Conservation (phyloP, 345 rosid genomes). For the Euphorbia tirucalli region DNA sequence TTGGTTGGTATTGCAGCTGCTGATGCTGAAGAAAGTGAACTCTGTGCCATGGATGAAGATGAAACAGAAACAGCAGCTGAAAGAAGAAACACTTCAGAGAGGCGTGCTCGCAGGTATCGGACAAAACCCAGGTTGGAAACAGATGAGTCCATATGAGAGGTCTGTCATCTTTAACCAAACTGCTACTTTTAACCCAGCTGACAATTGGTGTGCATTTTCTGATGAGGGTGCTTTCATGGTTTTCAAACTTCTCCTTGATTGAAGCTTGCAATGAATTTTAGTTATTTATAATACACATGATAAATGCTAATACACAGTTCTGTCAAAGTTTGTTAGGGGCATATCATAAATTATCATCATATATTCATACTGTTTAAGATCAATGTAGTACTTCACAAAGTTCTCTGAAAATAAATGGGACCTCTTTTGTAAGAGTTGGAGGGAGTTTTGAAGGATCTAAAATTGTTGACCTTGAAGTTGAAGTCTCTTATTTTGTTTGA, state of each 20-base stretch:
- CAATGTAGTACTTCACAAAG: no score
- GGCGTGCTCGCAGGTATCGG: constrained; percentile 58
- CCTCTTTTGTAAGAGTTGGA: no score
- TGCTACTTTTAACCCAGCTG: not conserved
- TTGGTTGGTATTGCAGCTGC: constrained; percentile 13
- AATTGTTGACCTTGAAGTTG: no score
- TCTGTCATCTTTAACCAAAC: not conserved
- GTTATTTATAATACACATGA: not conserved
- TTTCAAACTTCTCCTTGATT: not conserved
- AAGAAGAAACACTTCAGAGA: constrained; percentile 21
- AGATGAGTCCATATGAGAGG: constrained; percentile 28
- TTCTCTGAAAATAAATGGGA: no score
- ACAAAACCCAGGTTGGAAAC: constrained; percentile 36
- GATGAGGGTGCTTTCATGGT: not conserved
- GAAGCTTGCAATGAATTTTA: not conserved
- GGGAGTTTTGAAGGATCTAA: no score
- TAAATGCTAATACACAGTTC: not conserved
- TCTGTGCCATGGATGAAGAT: constrained; percentile 22
- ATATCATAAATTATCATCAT: no score
- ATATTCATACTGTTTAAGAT: no score
- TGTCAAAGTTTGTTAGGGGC: not conserved
- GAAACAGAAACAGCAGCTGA: constrained; percentile 19
- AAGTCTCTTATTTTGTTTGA: no score
- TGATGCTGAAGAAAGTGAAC: constrained; percentile 4
- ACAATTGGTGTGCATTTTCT: not conserved